These are phyloP conservation scores for Metschnikowia borealis DNA, from an alignment of 805 yeast species.

Conservation along the genomic window DNA sequence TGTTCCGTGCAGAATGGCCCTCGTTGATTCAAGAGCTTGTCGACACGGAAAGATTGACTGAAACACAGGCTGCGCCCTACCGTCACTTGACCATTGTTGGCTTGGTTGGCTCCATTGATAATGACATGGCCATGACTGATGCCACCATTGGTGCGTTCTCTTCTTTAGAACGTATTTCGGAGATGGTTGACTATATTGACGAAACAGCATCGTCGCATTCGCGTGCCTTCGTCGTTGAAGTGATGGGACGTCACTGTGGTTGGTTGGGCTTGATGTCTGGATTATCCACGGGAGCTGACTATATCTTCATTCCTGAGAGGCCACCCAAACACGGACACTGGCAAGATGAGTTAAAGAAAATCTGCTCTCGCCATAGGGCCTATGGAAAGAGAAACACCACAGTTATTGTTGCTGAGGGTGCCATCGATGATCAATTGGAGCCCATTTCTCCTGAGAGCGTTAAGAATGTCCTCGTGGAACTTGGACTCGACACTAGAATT, in stretches of 20 bases:
- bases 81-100: slow-evolving; percentile 84
- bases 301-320: slow-evolving; percentile 88
- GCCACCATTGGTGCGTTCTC: slow-evolving; percentile 96
- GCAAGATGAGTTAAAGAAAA: slow-evolving; percentile 73
- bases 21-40: slow-evolving; percentile 71
- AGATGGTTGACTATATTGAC: slow-evolving; percentile 92
- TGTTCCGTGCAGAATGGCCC: slow-evolving; percentile 95
- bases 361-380: slow-evolving; percentile 73
- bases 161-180: slow-evolving; percentile 87
- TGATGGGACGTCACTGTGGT: slow-evolving; percentile 99
- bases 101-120: slow-evolving; percentile 93
- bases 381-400: slow-evolving; percentile 92
- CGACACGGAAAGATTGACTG: slow-evolving; percentile 50
- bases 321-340: slow-evolving; percentile 75
- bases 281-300: slow-evolving; percentile 93
- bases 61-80: slow-evolving; percentile 57
- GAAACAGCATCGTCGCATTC: slow-evolving; percentile 97
- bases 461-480: slow-evolving; percentile 71
- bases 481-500: slow-evolving; percentile 91
- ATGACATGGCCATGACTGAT: slow-evolving; percentile 97
- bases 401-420: slow-evolving; percentile 98
- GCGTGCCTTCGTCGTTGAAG: slow-evolving; percentile 96
- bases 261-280: slow-evolving; percentile 99
- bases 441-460: slow-evolving; percentile 82
- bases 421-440: slow-evolving; percentile 73